These are phyloP conservation scores for Prunus davidiana DNA, from an alignment of 306 rosid species.

Conservation along the genomic window DNA sequence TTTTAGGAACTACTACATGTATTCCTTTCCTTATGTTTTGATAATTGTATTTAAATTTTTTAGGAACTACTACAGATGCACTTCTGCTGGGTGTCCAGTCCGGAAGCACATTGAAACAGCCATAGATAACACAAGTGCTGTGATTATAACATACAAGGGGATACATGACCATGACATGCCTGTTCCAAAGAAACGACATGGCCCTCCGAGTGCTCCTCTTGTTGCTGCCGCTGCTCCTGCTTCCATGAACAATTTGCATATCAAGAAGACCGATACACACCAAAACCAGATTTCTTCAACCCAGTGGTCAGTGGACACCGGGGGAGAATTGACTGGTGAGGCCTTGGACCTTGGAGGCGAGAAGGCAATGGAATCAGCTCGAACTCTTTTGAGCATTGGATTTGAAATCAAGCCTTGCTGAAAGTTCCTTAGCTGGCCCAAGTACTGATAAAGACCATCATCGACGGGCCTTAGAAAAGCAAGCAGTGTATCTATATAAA, in stretches of 20 bases:
- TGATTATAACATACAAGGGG: slow-evolving; percentile 87
- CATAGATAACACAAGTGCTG: slow-evolving; percentile 59
- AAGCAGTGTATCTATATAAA: slow-evolving; percentile 38
- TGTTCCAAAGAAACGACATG: slow-evolving; percentile 88
- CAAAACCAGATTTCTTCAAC: slow-evolving; percentile 46
- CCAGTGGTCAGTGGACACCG: slow-evolving; percentile 81
- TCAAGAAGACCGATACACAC: slow-evolving; percentile 32
- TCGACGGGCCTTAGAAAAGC: slow-evolving; percentile 18
- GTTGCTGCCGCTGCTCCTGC: slow-evolving; percentile 81
- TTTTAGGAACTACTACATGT: slow-evolving; percentile 80
- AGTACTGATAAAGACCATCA: slow-evolving; percentile 10
- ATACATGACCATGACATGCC: slow-evolving; percentile 94
- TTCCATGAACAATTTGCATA: slow-evolving; percentile 56
- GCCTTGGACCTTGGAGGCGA: slow-evolving; percentile 93
- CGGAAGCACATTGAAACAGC: slow-evolving; percentile 89
- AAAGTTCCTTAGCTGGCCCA: slow-evolving; percentile 20
- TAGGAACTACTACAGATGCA: slow-evolving; percentile 99
- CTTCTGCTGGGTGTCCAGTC: slow-evolving; percentile 99
- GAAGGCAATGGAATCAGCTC: slow-evolving; percentile 96
- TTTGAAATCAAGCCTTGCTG: slow-evolving; percentile 98
- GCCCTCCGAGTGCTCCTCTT: slow-evolving; percentile 81
- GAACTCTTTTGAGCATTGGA: slow-evolving; percentile 95
- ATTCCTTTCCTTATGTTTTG: slow-evolving; percentile 16
- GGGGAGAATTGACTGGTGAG: slow-evolving; percentile 92
- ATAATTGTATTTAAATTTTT: slow-evolving; percentile 21